Evolutionary conservation across 139 green algal genomes (phyloP).

Genomic region (Chlorella vulgaris): DNA sequence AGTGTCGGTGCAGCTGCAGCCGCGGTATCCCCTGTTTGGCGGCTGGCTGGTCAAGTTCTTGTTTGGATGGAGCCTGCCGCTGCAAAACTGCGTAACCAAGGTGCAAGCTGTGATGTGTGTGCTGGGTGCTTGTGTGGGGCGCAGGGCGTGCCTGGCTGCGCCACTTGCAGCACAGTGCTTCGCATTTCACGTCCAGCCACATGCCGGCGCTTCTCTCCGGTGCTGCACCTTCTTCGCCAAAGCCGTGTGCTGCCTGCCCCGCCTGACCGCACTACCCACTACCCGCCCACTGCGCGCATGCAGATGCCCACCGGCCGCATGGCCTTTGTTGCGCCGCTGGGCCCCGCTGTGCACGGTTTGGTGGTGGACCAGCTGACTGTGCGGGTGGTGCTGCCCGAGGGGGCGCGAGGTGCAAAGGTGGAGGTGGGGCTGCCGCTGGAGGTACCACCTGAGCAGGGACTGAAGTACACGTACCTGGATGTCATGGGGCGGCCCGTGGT

Average conservation of each 20-base stretch:
- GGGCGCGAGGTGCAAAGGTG: constrained; percentile 54
- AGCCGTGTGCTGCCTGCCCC: too few relatives aligned
- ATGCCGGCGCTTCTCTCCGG: neutral
- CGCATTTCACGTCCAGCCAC: neutral
- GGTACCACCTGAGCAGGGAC: neutral
- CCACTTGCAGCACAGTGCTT: too few relatives aligned
- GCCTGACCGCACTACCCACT: neutral
- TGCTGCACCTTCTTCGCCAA: neutral
- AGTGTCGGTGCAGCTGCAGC: constrained; percentile 59
- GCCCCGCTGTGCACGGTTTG: constrained; percentile 45
- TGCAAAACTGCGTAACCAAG: constrained; percentile 48
- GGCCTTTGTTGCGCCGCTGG: neutral
- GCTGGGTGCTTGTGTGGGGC: neutral
- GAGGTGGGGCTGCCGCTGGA: constrained; percentile 4
- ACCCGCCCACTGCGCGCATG: neutral
- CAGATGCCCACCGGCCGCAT: constrained; percentile 9
- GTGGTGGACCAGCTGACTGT: constrained; percentile 45
- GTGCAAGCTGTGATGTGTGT: neutral
- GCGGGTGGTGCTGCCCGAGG: constrained; percentile 86
- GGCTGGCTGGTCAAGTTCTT: constrained; percentile 76
- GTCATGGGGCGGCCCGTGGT: constrained; percentile 81
- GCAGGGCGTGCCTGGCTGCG: constrained; percentile 29
- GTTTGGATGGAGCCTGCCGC: constrained; percentile 78
- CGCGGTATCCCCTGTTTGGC: constrained; percentile 86
- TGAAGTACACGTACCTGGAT: constrained; percentile 86